Conservation (phyloP, 2,329 filamentous ascomycete species). For the Penicillium sclerotiorum region DNA sequence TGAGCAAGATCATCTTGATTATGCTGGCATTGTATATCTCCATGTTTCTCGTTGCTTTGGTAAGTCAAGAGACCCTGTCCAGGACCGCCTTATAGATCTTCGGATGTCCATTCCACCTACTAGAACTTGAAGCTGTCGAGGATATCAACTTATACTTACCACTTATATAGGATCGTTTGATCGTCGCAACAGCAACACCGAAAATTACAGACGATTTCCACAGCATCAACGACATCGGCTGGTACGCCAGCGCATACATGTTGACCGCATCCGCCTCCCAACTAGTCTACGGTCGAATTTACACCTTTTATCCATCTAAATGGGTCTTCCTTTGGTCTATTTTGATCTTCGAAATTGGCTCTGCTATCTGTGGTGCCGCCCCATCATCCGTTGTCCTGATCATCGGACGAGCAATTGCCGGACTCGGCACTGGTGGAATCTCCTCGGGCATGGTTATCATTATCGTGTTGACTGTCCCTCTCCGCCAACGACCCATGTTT, state of each 20-base stretch:
- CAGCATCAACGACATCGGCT: constrained; percentile 45
- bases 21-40: constrained; percentile 2
- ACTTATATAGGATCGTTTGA: constrained; percentile 10
- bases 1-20: background rate
- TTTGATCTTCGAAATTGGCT: constrained; percentile 42
- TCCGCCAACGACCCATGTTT: constrained; percentile 34
- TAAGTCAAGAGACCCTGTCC: background rate
- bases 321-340: constrained; percentile 36
- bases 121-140: background rate
- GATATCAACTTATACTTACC: background rate
- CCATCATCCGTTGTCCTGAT: constrained; percentile 35
- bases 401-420: constrained; percentile 38
- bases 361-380: constrained; percentile 35
- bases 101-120: background rate
- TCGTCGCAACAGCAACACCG: constrained; percentile 45
- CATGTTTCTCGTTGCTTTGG: constrained; percentile 3
- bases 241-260: constrained; percentile 46
- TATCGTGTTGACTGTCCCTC: constrained; percentile 35
- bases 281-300: constrained; percentile 40
- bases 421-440: constrained; percentile 34
- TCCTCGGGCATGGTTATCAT: constrained; percentile 34
- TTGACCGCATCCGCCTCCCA: constrained; percentile 41
- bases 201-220: constrained; percentile 47
- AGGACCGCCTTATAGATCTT: background rate
- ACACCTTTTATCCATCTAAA: constrained; percentile 40